Evolutionary conservation across 306 rosid species (phyloP).

Genomic region (Phaseolus lunatus): DNA sequence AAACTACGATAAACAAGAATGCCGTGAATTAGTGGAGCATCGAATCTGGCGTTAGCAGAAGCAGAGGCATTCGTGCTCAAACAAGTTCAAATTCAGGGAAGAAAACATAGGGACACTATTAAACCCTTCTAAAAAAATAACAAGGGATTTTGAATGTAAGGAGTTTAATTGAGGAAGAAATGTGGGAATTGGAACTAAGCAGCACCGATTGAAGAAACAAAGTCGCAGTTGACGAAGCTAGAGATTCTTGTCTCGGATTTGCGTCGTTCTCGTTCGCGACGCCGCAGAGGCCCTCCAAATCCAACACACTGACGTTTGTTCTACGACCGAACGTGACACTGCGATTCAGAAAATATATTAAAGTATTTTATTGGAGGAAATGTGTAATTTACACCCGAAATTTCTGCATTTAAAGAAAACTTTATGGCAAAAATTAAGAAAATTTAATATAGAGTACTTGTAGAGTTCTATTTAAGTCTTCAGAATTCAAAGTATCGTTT

Average conservation of each 20-base stretch:
- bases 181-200: background rate
- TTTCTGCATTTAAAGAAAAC: too few species aligned
- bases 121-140: background rate
- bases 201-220: conserved; percentile 26
- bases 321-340: conserved; percentile 4
- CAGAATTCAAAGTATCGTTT: too few species aligned
- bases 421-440: too few species aligned
- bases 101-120: background rate
- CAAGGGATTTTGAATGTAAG: background rate
- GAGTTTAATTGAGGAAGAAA: conserved; percentile 12
- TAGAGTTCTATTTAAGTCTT: too few species aligned
- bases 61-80: background rate
- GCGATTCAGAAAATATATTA: background rate
- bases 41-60: conserved; percentile 17
- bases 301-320: background rate
- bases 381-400: too few species aligned
- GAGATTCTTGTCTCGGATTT: background rate
- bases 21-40: background rate
- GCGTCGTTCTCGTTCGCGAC: conserved; percentile 3
- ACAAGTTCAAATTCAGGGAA: background rate
- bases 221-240: background rate
- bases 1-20: background rate
- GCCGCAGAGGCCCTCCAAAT: background rate
- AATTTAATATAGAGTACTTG: too few species aligned
- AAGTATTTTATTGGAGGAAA: background rate